Base-by-base conservation (phyloP, 1,284 basidiomycete genomes). In the Sporisorium graminicola region DNA sequence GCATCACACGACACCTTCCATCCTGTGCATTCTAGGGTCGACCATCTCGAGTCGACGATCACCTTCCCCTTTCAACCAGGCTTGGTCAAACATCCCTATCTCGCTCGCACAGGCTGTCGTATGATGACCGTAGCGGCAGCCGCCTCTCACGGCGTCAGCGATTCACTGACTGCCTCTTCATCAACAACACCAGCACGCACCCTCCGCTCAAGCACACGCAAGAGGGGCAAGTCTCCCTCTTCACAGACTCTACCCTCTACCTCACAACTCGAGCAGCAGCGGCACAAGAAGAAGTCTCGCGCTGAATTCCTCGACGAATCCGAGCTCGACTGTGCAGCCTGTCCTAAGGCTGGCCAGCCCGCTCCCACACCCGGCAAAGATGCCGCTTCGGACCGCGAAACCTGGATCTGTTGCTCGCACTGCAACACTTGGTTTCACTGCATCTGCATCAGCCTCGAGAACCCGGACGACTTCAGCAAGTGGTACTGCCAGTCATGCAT, bases 401-500 rank as follows among this genome's bases (percentile, higher is more conserved):
- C 64, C 1, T 82, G 81, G 81, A 73, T 82, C 33, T 77, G 73
- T 40, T 82, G 81, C 61, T 65, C 78, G 8, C 74, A 78, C 3
- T 82, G 81, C 65, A 61, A 52, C 29, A 77, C 71, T 4, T 82
- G 81, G 81, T 80, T 63, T 46, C 81, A 82, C 62, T 76, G 74
- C 57, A 73, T 65, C 61, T 82, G 81, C 49, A 65, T 80, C 42
- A 54, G 53, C 8, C 57, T 81, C 33, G 54, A 63, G 22, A 74
- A 79, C 42, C 73, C 78, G 8, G 68, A 77, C 14, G 67, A 73
- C 52, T 81, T 67, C 50, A 61, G 57, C 60, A 78, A 67, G 42
- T 82, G 81, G 81, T 82, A 78, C 65, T 81, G 79, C 55, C 44
- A 61, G 16, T 29, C 65, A 2, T 81, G 81, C 70, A 72, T 76